Base-by-base conservation (phyloP, 2,329 filamentous ascomycete genomes). In the Zarea fungicola region DNA sequence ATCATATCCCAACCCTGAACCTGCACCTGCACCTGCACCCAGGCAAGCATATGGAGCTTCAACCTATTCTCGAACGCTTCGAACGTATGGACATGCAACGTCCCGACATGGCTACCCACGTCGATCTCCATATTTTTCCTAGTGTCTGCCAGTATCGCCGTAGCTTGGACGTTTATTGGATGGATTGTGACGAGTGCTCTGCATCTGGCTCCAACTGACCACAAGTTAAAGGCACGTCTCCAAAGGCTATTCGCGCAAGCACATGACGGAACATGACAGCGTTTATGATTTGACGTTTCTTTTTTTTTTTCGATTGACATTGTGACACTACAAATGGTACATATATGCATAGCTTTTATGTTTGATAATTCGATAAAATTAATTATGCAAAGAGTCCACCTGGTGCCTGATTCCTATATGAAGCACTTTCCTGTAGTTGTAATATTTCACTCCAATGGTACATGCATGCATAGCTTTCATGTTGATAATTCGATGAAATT, bases 281-380 rank as follows among this genome's bases (percentile, higher is more conserved):
- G 36, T 36, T 44, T 13, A 34, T n/a, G 19, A 43, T 19, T 43
- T 21, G 4, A 28, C 6, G 41, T 26, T 6, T 35, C 32, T 34
- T 25, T 29, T 35, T 19, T 31, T 45, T 39, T 35, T 40, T 21
- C n/a, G 19, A 25, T 37, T 35, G 9, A 39, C 41, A 45, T 31
- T 48, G 14, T 42, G 41, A 26, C 26, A 46, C 16, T 46, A 46
- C 13, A 29, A n/a, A n/a, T n/a, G n/a, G 32, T 46, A 16, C 29
- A 46, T 34, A 46, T 37, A 18, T 46, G 43, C 43, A 46, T 39
- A 46, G 43, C 43, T 45, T 39, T 22, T 21, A 19, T 22, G 18
- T 11, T 42, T 32, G 28, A 44, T 25, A 44, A 26, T 18, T 14
- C 16, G 7, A 26, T 31, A 42, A 11, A 42, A 29, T 42, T 9